These are phyloP conservation scores for Fistulifera pelliculosa DNA, from an alignment of 108 stramenopile genomes.

Conservation along the genomic window DNA sequence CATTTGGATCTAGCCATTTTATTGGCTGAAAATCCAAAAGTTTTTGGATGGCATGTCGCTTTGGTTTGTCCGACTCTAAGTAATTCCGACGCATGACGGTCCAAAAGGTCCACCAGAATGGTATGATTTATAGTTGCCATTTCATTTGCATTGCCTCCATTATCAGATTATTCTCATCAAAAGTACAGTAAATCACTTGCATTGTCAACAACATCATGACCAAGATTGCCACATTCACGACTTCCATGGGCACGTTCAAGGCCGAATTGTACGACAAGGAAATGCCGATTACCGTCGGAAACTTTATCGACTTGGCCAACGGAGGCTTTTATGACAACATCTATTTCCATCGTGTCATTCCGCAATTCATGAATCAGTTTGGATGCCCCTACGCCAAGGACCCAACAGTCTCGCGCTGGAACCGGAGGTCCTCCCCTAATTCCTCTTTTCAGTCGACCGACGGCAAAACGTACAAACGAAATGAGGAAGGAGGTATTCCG, in stretches of 20 bases:
- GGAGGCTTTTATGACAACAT: slow-evolving; percentile 60
- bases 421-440: slow-evolving; percentile 44
- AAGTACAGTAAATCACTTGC: no score
- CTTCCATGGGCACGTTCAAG: slow-evolving; percentile 58
- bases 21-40: no score
- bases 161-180: no score
- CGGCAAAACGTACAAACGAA: slow-evolving; percentile 27
- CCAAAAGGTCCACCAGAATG: no score
- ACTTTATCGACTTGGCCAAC: slow-evolving; percentile 59
- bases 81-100: no score
- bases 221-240: slow-evolving; percentile 43
- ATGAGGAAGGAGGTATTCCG: slow-evolving; percentile 41
- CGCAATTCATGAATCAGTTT: slow-evolving; percentile 49
- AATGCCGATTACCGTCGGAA: slow-evolving; percentile 55
- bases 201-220: no score
- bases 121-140: no score
- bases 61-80: no score
- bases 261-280: slow-evolving; percentile 43
- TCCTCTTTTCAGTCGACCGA: slow-evolving; percentile 28
- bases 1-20: no score
- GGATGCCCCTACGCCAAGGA: slow-evolving; percentile 50
- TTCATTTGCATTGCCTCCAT: no score
- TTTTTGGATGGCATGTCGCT: no score
- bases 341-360: slow-evolving; percentile 53
- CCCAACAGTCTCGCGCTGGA: slow-evolving; percentile 42